Evolutionary conservation across 257 asterid genomes (phyloP).

Genomic region (Marsdenia floribunda): DNA sequence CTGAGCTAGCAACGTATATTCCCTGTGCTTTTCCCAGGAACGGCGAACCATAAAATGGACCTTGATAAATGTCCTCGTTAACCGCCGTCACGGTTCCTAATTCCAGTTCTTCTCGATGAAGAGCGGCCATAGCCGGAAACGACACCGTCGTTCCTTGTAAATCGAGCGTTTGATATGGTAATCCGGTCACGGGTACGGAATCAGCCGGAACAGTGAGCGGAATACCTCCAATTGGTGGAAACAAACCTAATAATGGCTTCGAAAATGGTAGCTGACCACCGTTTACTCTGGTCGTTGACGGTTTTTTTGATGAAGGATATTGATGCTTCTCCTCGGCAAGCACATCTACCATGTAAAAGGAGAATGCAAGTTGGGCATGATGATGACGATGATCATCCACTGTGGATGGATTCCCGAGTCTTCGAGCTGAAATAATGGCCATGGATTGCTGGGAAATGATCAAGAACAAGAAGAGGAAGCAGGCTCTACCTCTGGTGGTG

Average conservation of each 20-base stretch:
- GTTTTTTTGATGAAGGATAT: conserved; percentile 14
- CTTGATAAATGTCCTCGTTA: conserved; percentile 52
- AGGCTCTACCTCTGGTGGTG: not conserved
- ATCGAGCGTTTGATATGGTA: conserved; percentile 21
- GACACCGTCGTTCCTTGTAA: conserved; percentile 23
- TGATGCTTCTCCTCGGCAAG: conserved; percentile 5
- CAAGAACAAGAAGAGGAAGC: conserved; percentile 17
- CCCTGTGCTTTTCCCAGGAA: conserved; percentile 71
- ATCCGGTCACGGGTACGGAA: conserved; percentile 2
- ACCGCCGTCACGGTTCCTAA: conserved; percentile 56
- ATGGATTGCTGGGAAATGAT: conserved; percentile 13
- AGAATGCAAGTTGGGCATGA: not conserved
- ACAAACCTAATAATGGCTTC: conserved; percentile 25
- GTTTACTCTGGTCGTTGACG: conserved; percentile 15
- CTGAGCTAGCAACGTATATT: conserved; percentile 67
- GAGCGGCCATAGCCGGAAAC: conserved; percentile 27
- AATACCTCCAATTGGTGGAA: conserved; percentile 22
- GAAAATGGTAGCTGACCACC: conserved; percentile 27
- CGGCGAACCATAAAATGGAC: conserved; percentile 42
- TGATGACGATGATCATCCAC: not conserved
- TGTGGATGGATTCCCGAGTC: conserved; percentile 15
- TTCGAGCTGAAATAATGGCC: conserved; percentile 21
- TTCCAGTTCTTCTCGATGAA: conserved; percentile 27
- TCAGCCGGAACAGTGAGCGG: conserved; percentile 7
- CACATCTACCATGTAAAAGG: conserved; percentile 28